Base-by-base conservation (phyloP, 306 rosid species). In the Castanea sativa region DNA sequence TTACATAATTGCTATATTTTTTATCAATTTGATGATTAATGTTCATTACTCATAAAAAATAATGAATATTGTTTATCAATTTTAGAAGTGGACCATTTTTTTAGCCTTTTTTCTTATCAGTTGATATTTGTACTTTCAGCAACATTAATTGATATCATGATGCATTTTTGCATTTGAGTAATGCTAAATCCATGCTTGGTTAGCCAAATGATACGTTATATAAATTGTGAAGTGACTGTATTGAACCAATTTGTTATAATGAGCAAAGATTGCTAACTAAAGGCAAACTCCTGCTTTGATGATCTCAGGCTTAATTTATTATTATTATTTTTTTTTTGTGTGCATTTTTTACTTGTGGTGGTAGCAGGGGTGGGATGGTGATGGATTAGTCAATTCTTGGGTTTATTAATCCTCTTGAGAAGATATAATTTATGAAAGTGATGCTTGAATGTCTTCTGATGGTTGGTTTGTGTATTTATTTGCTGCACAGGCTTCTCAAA, bases 401-500 rank as follows among this genome's bases (percentile, higher is more conserved):
- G 55, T 74, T 41, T 71, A 71, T 53, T 11, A 15, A 16, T 38
- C 14, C 18, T 77, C 16, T 78, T 35, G 29, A 45, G 45, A 69
- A 77, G 21, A 73, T 16, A 69, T 73, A 52, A 5, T 59, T 15
- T 53, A 4, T 25, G n/a, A 74, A 51, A 78, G 81, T 33, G 63
- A 60, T 56, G 16, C 49, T 19, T 13, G 2, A 56, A 32, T 14
- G 51, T 18, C 71, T 19, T 74, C 73, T 79, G 27, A 87, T 33
- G 12, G 77, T 43, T 75, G 64, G 25, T 33, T 75, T 68, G 16
- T 78, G 15, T 56, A 35, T 55, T 67, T 84, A 29, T 79, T 76
- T 78, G 55, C 76, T 80, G 77, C 89, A 96, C 89, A 96, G 99
- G 92, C 83, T 83, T 89, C 90, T 85, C 99, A 96, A 75, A 59